A percentile compares a stretch with the other conserved stretches of the same genome.
Conservation (phyloP, 2,329 filamentous ascomycete genomes). For the Tolypocladium pustulatum region DNA sequence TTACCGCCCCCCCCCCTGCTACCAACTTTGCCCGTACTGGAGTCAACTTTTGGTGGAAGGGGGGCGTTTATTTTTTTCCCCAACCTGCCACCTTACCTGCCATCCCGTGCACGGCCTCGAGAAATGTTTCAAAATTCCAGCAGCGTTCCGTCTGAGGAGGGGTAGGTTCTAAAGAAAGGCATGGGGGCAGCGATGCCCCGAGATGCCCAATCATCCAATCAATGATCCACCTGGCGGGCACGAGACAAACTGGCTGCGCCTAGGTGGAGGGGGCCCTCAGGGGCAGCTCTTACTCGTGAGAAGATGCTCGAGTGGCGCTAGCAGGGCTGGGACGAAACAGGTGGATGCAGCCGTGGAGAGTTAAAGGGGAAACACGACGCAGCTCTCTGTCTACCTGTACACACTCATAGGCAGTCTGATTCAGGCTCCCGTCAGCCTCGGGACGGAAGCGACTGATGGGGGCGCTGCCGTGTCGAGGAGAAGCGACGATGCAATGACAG, state of each 20-base stretch:
- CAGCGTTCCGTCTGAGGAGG: background rate
- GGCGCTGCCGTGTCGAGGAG: background rate
- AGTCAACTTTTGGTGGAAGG: too few relatives aligned
- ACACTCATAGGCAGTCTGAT: background rate
- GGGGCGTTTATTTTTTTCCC: too few relatives aligned
- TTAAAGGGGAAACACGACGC: background rate
- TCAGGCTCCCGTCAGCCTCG: background rate
- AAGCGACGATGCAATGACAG: background rate
- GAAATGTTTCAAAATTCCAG: background rate
- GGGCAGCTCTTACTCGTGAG: background rate
- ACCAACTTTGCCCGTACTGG: too few relatives aligned
- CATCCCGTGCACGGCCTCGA: background rate
- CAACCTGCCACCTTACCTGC: background rate
- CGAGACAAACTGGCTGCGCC: background rate
- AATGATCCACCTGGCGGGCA: background rate
- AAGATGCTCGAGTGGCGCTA: background rate
- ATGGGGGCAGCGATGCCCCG: background rate
- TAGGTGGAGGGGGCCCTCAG: background rate
- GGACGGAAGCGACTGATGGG: background rate
- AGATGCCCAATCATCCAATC: background rate
- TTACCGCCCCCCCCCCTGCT: too few relatives aligned
- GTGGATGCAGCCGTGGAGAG: background rate
- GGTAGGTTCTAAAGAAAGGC: too few relatives aligned
- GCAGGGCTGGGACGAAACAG: conserved; percentile 1
- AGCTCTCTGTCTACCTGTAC: background rate